Percentiles rank a stretch among this genome's conserved stretches.
These are phyloP conservation scores for Juglanconis oblonga DNA, from an alignment of 2,329 filamentous ascomycete species.

Conservation along the genomic window DNA sequence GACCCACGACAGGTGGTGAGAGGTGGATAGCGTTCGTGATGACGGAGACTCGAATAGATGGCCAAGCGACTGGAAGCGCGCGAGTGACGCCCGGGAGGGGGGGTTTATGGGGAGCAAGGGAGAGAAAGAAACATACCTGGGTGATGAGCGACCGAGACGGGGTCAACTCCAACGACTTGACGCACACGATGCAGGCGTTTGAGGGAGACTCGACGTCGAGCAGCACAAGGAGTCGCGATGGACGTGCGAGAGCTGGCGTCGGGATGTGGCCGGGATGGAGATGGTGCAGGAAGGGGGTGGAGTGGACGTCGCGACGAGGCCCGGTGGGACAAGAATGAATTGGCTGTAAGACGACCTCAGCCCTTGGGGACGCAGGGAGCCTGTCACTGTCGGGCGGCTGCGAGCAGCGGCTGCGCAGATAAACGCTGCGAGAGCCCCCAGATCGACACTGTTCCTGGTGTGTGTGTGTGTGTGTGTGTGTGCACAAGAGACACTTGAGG, in stretches of 20 bases:
- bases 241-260: slow-evolving; percentile 7
- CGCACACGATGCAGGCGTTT: slow-evolving; percentile 8
- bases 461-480: neutral
- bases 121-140: slow-evolving; percentile 8
- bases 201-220: slow-evolving; percentile 7
- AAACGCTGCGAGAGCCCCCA: slow-evolving; percentile 11
- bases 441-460: neutral
- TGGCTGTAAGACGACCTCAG: slow-evolving; percentile 16
- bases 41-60: neutral
- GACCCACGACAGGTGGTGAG: neutral
- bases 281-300: slow-evolving; percentile 7
- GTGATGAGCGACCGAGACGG: slow-evolving; percentile 5
- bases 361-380: slow-evolving; percentile 7
- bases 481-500: neutral
- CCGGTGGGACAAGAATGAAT: slow-evolving; percentile 16
- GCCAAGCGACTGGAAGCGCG: slow-evolving; percentile 7
- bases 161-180: slow-evolving; percentile 8
- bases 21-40: slow-evolving; percentile 1
- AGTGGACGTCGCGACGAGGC: slow-evolving; percentile 9
- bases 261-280: slow-evolving; percentile 12
- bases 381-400: slow-evolving; percentile 14
- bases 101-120: neutral
- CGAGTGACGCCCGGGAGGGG: slow-evolving; percentile 6
- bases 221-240: slow-evolving; percentile 10
- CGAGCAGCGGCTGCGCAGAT: slow-evolving; percentile 12